Evolutionary conservation across 768 basidiomycete genomes (phyloP).

Genomic region (Lactarius psammicola): DNA sequence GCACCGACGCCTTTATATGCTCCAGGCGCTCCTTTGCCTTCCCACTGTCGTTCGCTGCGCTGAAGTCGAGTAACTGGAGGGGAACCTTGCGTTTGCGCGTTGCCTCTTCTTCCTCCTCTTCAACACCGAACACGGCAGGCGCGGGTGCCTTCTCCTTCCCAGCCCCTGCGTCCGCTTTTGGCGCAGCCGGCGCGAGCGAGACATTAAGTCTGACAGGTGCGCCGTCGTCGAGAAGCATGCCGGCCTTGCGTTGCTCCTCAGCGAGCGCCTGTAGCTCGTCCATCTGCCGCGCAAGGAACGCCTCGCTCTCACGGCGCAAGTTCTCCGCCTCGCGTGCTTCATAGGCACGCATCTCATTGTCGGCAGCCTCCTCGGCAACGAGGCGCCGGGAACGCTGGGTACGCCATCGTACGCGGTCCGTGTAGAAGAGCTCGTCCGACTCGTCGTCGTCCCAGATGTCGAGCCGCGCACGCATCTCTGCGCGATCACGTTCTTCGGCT

Average conservation of each 20-base stretch:
- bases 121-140: constrained; percentile 71
- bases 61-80: constrained; percentile 88
- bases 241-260: constrained; percentile 87
- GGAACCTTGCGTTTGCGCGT: constrained; percentile 79
- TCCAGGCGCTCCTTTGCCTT: constrained; percentile 78
- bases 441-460: constrained; percentile 93
- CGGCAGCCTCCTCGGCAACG: constrained; percentile 75
- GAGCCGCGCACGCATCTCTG: constrained; percentile 76
- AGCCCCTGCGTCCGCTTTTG: constrained; percentile 41
- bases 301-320: constrained; percentile 86
- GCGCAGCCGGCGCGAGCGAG: constrained; percentile 52
- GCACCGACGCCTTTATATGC: constrained; percentile 71
- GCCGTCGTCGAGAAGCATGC: constrained; percentile 86
- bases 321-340: constrained; percentile 88
- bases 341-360: constrained; percentile 74
- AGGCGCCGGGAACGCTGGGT: constrained; percentile 67
- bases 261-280: constrained; percentile 92
- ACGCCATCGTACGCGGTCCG: constrained; percentile 91
- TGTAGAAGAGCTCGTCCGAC: constrained; percentile 89
- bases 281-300: constrained; percentile 91
- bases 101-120: constrained; percentile 83
- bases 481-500: constrained; percentile 73
- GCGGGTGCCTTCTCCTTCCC: constrained; percentile 43
- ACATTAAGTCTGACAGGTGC: constrained; percentile 87
- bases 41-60: constrained; percentile 74